phyloP scores from a whole-genome alignment of 176 grass and related monocot genomes.

The Lolium perenne region DNA sequence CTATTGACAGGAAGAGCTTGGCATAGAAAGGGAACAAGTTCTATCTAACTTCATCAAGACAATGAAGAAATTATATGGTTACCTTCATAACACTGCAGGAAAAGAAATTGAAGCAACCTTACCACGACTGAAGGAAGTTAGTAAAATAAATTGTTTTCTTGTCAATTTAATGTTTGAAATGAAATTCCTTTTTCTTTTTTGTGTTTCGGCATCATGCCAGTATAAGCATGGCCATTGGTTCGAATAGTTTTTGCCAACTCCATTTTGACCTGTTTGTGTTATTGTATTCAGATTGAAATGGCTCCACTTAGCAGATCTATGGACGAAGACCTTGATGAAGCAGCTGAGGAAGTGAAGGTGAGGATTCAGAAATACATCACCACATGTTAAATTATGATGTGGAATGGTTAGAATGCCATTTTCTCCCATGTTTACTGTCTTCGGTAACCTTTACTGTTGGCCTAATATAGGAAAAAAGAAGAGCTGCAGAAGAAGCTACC shows the following conservation, averaged over 20 bases:
- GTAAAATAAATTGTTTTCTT: conserved; percentile 21
- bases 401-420: too few relatives aligned
- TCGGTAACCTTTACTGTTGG: not conserved
- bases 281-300: conserved; percentile 64
- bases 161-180: not conserved
- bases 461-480: conserved; percentile 71
- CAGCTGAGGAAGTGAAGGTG: conserved; percentile 80
- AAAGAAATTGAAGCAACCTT: conserved; percentile 80
- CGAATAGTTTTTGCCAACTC: not conserved
- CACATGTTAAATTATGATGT: not conserved
- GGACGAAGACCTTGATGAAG: conserved; percentile 92
- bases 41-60: conserved; percentile 90
- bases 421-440: too few relatives aligned
- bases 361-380: conserved; percentile 24
- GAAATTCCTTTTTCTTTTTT: not conserved
- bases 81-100: conserved; percentile 66
- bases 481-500: conserved; percentile 48
- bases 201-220: not conserved
- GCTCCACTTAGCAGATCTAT: conserved; percentile 77
- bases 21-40: conserved; percentile 91
- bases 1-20: conserved; percentile 72
- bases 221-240: too few relatives aligned
- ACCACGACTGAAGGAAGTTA: conserved; percentile 88
- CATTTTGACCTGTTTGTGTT: conserved; percentile 9
- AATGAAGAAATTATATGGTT: conserved; percentile 79